Base-by-base conservation (phyloP, 2,329 filamentous ascomycete genomes). In the Fusarium buharicum region DNA sequence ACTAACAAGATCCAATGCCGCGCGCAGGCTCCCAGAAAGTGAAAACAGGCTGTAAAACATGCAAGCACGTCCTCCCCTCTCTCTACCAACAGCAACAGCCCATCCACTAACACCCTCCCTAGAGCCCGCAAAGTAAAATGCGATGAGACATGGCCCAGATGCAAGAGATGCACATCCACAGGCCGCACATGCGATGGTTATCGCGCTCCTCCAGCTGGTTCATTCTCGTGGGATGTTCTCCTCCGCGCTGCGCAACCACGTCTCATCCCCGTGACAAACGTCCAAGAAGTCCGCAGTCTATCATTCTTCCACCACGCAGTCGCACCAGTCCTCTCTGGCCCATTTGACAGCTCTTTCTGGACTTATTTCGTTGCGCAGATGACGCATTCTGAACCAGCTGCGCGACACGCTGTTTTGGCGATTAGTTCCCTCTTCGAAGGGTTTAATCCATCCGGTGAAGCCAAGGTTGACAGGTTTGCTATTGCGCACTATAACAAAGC, bases 81-180 rank as follows among this genome's bases (percentile, higher is more conserved):
- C 33, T 28, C 17, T 9, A 14, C 20, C 11, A 16, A 4, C 39
- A 13, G 30, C 11, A 16, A 5, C 39, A 13, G 30, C 40, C 28
- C 9, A 16, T 9, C 4, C n/a, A n/a, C 22, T 50, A 46, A 31
- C 49, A 17, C 27, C 4, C 7, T n/a, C 6, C 48, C 17, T 34
- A 85, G 82, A 71, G 79, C 82, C 22, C 81, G 84, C 34, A 82
- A 82, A 54, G 79, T 86, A 47, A 86, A 86, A 70, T 86, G 84
- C 67, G 84, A 85, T 62, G 84, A 86, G 71, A 73, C 71, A 5
- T 82, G 80, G 58, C 83, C 84, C 2, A 73, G 69, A 38, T 86
- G 84, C 64, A 72, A 76, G 33, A 77, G 81, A 36, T 86, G 84
- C 67, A 79, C 74, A 3, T 80, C 77, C 16, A 84, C 82, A 3